Evolutionary conservation across 192 early-diverging fungal genomes (phyloP).

Genomic region (Phlyctochytrium bullatum): DNA sequence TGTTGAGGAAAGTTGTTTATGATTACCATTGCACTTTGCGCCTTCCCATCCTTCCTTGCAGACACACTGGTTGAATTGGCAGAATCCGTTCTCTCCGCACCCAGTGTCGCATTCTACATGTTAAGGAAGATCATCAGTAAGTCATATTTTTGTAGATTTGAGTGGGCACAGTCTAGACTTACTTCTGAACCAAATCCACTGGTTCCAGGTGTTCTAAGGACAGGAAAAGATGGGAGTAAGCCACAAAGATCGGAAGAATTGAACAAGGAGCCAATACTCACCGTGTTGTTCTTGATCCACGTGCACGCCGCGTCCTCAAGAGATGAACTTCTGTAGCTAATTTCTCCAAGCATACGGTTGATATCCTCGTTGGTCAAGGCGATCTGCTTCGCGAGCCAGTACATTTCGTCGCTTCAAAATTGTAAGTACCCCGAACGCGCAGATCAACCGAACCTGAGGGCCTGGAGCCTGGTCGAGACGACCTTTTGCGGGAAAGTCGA

Average conservation of each 20-base stretch:
- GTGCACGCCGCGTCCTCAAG: not conserved
- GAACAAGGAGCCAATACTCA: too few species aligned
- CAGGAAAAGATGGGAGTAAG: too few species aligned
- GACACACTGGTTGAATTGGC: not conserved
- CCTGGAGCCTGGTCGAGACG: not conserved
- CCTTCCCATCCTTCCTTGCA: not conserved
- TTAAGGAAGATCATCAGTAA: too few species aligned
- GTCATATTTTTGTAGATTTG: too few species aligned
- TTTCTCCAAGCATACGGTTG: not conserved
- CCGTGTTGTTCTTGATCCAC: not conserved
- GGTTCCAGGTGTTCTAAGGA: not conserved
- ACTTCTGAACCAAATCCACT: slow-evolving; percentile 1
- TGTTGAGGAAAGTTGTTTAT: too few species aligned
- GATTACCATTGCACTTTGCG: not conserved
- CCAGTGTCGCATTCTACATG: not conserved
- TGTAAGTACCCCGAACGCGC: not conserved
- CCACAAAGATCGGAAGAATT: too few species aligned
- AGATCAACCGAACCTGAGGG: not conserved
- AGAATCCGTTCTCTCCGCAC: not conserved
- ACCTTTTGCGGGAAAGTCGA: not conserved
- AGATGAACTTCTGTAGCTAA: not conserved
- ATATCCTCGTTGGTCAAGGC: not conserved
- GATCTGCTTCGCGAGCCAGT: not conserved
- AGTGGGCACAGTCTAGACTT: not conserved
- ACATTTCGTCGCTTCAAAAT: not conserved